Evolutionary conservation across 2,329 filamentous ascomycete species (phyloP).

Genomic region (Fusarium brachygibbosum): DNA sequence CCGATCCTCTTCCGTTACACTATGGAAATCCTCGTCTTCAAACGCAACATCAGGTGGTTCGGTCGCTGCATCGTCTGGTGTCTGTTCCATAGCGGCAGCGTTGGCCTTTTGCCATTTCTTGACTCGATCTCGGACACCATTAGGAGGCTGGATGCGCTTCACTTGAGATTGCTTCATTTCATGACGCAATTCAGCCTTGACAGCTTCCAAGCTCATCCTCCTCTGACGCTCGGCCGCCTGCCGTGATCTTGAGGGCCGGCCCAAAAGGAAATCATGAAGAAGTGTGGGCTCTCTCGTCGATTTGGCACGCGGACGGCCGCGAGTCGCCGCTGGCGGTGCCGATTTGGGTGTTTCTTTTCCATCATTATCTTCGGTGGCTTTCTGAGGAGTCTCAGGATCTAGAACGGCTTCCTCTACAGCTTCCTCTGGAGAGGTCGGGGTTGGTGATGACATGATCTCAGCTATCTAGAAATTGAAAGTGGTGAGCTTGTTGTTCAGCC

Average conservation of each 20-base stretch:
- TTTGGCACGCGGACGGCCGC: slow-evolving; percentile 53
- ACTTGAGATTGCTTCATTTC: slow-evolving; percentile 72
- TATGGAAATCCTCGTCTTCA: slow-evolving; percentile 68
- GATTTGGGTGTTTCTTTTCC: slow-evolving; percentile 57
- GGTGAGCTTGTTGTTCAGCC: slow-evolving; percentile 34
- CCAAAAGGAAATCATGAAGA: slow-evolving; percentile 69
- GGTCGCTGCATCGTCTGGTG: slow-evolving; percentile 64
- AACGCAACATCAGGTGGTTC: slow-evolving; percentile 74
- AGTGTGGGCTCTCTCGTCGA: slow-evolving; percentile 62
- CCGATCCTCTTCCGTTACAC: slow-evolving; percentile 72
- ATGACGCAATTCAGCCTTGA: slow-evolving; percentile 65
- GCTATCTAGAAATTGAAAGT: slow-evolving; percentile 36
- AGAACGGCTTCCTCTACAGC: slow-evolving; percentile 42
- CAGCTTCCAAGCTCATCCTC: slow-evolving; percentile 70
- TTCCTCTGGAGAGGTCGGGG: slow-evolving; percentile 46
- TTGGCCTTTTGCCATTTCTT: slow-evolving; percentile 87
- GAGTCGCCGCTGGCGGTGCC: slow-evolving; percentile 57
- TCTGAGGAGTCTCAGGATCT: slow-evolving; percentile 44
- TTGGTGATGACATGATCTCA: slow-evolving; percentile 50
- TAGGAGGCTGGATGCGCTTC: slow-evolving; percentile 71
- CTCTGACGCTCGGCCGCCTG: slow-evolving; percentile 65
- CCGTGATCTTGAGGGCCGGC: slow-evolving; percentile 69
- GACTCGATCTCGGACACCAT: slow-evolving; percentile 82
- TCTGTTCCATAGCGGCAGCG: slow-evolving; percentile 72
- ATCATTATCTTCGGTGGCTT: slow-evolving; percentile 34